Evolutionary conservation across 352 stramenopile species (phyloP).

Genomic region (Phytophthora tentaculata): DNA sequence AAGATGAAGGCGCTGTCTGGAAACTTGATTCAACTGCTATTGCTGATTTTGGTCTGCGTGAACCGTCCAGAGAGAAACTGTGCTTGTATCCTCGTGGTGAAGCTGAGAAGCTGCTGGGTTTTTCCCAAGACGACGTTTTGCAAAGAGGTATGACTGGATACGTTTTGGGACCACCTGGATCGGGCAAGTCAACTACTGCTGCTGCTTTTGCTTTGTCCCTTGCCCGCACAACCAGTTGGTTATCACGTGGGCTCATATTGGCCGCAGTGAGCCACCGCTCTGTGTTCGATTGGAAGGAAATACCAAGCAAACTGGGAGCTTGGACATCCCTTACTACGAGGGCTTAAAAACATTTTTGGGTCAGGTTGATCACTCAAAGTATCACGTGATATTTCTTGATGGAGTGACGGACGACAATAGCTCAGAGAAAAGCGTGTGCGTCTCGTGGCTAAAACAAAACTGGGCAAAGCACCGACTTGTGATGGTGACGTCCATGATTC

Average conservation of each 20-base stretch:
- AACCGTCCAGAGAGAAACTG: background rate
- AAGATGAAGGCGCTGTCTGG: too few relatives aligned
- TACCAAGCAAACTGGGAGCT: background rate
- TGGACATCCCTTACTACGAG: background rate
- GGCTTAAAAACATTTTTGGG: background rate
- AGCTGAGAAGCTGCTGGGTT: constrained; percentile 1
- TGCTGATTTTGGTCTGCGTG: too few relatives aligned
- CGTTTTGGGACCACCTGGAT: constrained; percentile 9
- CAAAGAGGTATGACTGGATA: constrained; percentile 3
- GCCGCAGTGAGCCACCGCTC: background rate
- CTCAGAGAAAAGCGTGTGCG: background rate
- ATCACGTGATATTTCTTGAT: background rate
- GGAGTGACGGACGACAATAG: too few relatives aligned
- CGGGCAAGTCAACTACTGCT: constrained; percentile 10
- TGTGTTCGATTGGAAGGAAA: constrained; percentile 18
- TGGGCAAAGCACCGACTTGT: background rate
- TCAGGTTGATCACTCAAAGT: background rate
- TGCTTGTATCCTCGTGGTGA: constrained; percentile 2
- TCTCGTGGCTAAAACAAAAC: background rate
- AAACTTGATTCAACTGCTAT: too few relatives aligned
- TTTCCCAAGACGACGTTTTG: constrained; percentile 12
- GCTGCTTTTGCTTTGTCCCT: constrained; percentile 19
- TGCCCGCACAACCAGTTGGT: too few relatives aligned
- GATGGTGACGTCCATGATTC: background rate
- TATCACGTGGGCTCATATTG: constrained; percentile 7